Base-by-base conservation (phyloP, 495 filamentous ascomycete genomes). In the Platismatia glauca region DNA sequence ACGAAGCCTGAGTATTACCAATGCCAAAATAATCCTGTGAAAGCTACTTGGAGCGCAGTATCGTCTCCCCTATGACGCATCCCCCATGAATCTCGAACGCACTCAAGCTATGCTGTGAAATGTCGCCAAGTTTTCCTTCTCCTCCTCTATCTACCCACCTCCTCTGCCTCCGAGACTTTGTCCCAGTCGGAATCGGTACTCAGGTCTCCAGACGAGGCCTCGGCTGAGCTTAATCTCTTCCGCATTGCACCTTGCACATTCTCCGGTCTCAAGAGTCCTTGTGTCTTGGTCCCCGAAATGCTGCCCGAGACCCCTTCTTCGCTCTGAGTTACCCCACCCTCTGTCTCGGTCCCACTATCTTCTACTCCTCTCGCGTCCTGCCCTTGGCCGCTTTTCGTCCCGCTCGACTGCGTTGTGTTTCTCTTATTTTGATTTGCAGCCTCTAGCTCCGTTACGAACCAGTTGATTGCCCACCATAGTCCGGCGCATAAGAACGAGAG, bases 401-500 rank as follows among this genome's bases (percentile, higher is more conserved):
- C 73, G 58, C 71, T 72, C 70, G 74, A 77, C 73, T 77, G 75
- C 70, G 84, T 82, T 60, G 81, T 80, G 57, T 83, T 78, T 66
- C 86, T 84, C 71, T 91, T 82, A 59, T 78, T 78, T 27, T 73
- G 76, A 68, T 89, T 85, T 48, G 85, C 85, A 13, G 75, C 75
- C 58, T 78, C 79, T 39, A 98, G 77, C 78, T 98, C 94, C 29
- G 73, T 71, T 46, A 91, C 90, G 70, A 98, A 98, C 94, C 94
- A 98, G 76, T 96, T 96, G 74, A 98, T 95, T 27, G 86, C 83
- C 74, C 81, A 88, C 94, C 94, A 98, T 31, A 98, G 80, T 0
- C 89, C 88, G 2, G 75, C 91, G 44, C 84, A 89, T 12, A 98
- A 76, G 55, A 84, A 71, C 9, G 89, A 94, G 8, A 98, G 79